Evolutionary conservation across 2,329 filamentous ascomycete species (phyloP), one percentile per base, ranked within the genome.

Genomic region (Fusarium cyanostomum): DNA sequence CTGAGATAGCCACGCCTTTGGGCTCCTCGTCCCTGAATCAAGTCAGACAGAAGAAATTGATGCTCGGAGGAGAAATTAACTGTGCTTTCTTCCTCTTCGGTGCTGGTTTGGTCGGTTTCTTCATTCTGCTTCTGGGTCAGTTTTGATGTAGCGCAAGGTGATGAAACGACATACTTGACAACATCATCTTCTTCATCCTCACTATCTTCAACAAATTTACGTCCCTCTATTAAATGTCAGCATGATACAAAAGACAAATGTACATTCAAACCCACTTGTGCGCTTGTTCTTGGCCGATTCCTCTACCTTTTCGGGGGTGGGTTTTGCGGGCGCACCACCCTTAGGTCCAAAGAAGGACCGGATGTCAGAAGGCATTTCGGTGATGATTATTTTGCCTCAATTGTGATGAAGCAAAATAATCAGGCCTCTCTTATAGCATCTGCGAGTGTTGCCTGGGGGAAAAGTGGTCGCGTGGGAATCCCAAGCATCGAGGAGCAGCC

Each of bases 341-440:
- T 93, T 93, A 60, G 90, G 87, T 52, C 90, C 88, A 80, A 98
- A 97, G 79, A 97, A 98, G 70, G 84, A 92, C 73, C 94, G 86
- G 72, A 97, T 98, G 78, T 98, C 94, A 63, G 93, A 51, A 55
- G 87, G 93, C 97, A 96, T 63, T 60, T 59, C 62, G 52, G 21
- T 28, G 38, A 56, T 49, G 27, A 26, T 57, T 38, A 33, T 53
- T 53, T 12, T 30, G 49, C 53, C 46, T 50, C 27, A 39, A 39
- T 43, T 48, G 15, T 12, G 15, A 62, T 26, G 16, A 38, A 37
- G 45, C 34, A 52, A 31, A 41, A 26, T 38, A 31, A 57, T 45
- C 21, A 12, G 28, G 31, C 30, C 48, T 56, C 59, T 72, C 66
- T 70, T 64, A 69, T 62, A 52, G 48, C 64, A 67, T 68, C 44